These are phyloP conservation scores for Botrytis fabae DNA, from an alignment of 2,329 filamentous ascomycete genomes.

Conservation along the genomic window DNA sequence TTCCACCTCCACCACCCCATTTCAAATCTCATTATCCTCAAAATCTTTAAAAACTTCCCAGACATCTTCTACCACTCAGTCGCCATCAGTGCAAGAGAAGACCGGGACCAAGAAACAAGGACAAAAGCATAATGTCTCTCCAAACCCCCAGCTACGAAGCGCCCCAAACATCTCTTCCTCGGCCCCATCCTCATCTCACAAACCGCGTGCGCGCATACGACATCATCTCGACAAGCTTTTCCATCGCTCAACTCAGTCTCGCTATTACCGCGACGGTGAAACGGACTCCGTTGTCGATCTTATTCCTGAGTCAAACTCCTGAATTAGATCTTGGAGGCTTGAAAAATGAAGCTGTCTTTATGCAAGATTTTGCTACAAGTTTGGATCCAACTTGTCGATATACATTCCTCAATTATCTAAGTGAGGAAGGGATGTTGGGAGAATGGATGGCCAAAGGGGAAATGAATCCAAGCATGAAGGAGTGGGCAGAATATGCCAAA, in stretches of 20 bases:
- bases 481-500: slow-evolving; percentile 12
- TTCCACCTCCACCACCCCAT: background rate
- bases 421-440: slow-evolving; percentile 12
- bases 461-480: slow-evolving; percentile 3
- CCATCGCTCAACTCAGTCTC: slow-evolving; percentile 17
- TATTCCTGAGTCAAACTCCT: background rate
- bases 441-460: slow-evolving; percentile 17
- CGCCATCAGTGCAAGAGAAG: background rate
- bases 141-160: slow-evolving; percentile 5
- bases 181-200: background rate
- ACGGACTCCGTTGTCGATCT: slow-evolving; percentile 2
- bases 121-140: slow-evolving; percentile 16
- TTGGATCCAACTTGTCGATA: slow-evolving; percentile 21
- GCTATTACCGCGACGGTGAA: slow-evolving; percentile 9
- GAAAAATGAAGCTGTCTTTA: background rate
- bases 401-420: slow-evolving; percentile 20
- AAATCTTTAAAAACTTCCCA: background rate
- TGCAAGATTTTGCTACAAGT: slow-evolving; percentile 17
- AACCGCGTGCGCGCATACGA: slow-evolving; percentile 8
- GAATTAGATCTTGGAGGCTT: background rate
- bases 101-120: background rate
- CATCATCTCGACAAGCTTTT: slow-evolving; percentile 10
- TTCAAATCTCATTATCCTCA: background rate
- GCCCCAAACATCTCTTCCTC: background rate
- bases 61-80: background rate